A percentile compares a stretch with the other conserved stretches of the same genome.
Conservation (phyloP, 495 filamentous ascomycete species). For the Polyplosphaeria fusca region DNA sequence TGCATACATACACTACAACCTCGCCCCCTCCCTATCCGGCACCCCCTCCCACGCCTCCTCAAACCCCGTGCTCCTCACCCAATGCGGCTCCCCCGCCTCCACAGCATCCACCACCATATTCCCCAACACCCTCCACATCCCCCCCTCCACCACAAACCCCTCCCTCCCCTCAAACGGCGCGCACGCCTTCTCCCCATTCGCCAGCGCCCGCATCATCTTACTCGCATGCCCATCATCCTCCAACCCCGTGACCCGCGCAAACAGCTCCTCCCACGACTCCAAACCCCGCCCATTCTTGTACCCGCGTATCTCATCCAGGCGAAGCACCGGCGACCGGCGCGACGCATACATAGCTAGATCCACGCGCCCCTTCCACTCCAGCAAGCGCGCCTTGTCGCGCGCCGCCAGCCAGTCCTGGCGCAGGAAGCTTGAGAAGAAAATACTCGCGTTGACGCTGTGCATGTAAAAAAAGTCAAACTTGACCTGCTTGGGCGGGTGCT, state of each 20-base stretch:
- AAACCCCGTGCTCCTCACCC: constrained; percentile 58
- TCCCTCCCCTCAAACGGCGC: constrained; percentile 42
- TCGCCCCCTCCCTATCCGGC: constrained; percentile 7
- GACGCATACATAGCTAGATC: constrained; percentile 68
- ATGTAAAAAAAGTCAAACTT: constrained; percentile 85
- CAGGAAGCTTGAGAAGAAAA: constrained; percentile 60
- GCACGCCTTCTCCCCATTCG: constrained; percentile 53
- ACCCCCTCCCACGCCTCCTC: constrained; percentile 55
- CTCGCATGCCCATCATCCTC: constrained; percentile 75
- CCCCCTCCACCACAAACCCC: constrained; percentile 56
- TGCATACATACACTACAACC: too few species aligned
- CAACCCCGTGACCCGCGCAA: constrained; percentile 52
- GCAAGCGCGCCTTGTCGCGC: constrained; percentile 58
- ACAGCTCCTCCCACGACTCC: constrained; percentile 54
- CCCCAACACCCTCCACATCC: constrained; percentile 68
- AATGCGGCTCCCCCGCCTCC: constrained; percentile 47
- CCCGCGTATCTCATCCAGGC: constrained; percentile 51
- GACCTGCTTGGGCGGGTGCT: constrained; percentile 58
- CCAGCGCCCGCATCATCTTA: constrained; percentile 69
- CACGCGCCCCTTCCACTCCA: constrained; percentile 73
- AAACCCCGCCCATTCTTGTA: constrained; percentile 50
- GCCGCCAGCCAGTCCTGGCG: constrained; percentile 39
- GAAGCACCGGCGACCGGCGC: constrained; percentile 53
- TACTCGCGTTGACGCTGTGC: constrained; percentile 60
- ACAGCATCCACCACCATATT: constrained; percentile 60